These are phyloP conservation scores for Cyamopsis tetragonoloba DNA, from an alignment of 306 rosid genomes.

Conservation along the genomic window DNA sequence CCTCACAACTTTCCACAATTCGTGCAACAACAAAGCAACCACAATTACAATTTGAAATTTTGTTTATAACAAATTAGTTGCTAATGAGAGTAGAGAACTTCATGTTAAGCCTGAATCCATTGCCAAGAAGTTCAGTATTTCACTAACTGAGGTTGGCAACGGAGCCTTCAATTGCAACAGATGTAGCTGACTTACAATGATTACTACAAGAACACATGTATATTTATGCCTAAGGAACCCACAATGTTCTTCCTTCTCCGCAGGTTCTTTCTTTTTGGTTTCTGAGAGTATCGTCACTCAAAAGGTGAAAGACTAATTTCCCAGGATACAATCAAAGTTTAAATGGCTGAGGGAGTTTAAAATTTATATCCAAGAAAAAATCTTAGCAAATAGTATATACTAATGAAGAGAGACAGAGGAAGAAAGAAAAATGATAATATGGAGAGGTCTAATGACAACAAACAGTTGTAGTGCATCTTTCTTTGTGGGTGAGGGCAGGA, in stretches of 20 bases:
- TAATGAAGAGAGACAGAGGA: not conserved
- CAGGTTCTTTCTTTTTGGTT: not conserved
- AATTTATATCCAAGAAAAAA: not conserved
- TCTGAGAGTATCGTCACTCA: not conserved
- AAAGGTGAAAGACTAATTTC: not conserved
- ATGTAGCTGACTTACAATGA: not conserved
- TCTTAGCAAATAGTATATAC: not conserved
- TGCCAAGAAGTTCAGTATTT: slow-evolving; percentile 6
- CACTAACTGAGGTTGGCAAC: not conserved
- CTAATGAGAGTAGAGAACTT: no score
- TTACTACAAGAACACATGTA: not conserved
- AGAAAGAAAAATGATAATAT: not conserved
- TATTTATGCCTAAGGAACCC: not conserved
- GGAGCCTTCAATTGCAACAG: not conserved
- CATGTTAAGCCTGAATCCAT: not conserved
- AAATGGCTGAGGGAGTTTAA: no score
- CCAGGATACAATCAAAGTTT: not conserved
- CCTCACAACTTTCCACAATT: no score
- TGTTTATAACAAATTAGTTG: no score
- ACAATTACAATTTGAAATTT: no score
- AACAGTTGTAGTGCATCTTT: not conserved
- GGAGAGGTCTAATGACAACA: not conserved
- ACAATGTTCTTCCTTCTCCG: not conserved
- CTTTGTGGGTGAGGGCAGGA: not conserved
- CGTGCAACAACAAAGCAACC: slow-evolving; percentile 3